These are phyloP conservation scores for Solanum appendiculatum DNA, from an alignment of 257 asterid species.

Conservation along the genomic window DNA sequence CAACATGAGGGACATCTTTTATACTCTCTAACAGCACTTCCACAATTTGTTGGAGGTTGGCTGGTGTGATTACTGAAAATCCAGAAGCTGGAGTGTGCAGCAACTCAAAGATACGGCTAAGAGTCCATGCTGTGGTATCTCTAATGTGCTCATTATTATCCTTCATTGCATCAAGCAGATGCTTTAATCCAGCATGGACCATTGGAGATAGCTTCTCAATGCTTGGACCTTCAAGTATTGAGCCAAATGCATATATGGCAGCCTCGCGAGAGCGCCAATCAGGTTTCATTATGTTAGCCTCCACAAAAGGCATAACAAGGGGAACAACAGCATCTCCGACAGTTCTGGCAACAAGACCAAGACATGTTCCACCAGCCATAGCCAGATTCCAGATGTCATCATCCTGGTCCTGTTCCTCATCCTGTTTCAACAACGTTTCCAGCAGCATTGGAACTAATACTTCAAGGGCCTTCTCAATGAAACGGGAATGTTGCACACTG, in stretches of 20 bases:
- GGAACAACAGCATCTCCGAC: constrained; percentile 71
- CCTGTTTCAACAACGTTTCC: constrained; percentile 79
- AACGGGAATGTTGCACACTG: constrained; percentile 42
- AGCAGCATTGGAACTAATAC: constrained; percentile 73
- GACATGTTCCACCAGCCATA: constrained; percentile 92
- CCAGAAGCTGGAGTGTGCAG: constrained; percentile 60
- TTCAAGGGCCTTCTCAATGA: constrained; percentile 68
- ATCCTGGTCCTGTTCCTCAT: constrained; percentile 78
- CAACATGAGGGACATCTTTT: constrained; percentile 67
- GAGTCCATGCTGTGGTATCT: constrained; percentile 96
- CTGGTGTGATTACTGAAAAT: constrained; percentile 55
- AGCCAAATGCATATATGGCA: constrained; percentile 84
- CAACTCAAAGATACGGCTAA: constrained; percentile 77
- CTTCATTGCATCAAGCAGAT: constrained; percentile 66
- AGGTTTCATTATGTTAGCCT: constrained; percentile 47
- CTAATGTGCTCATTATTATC: constrained; percentile 65
- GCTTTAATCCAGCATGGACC: constrained; percentile 67
- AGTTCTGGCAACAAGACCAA: constrained; percentile 69
- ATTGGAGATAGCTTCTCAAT: constrained; percentile 62
- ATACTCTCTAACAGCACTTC: constrained; percentile 51
- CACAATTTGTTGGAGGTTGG: constrained; percentile 46
- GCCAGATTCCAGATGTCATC: constrained; percentile 83
- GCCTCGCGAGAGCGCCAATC: constrained; percentile 89
- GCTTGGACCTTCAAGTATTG: constrained; percentile 88
- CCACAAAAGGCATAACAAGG: constrained; percentile 76